A percentile compares a stretch with the other conserved stretches of the same genome.
phyloP scores from a whole-genome alignment of 2,329 filamentous ascomycete genomes.

The Claviceps humidiphila region DNA sequence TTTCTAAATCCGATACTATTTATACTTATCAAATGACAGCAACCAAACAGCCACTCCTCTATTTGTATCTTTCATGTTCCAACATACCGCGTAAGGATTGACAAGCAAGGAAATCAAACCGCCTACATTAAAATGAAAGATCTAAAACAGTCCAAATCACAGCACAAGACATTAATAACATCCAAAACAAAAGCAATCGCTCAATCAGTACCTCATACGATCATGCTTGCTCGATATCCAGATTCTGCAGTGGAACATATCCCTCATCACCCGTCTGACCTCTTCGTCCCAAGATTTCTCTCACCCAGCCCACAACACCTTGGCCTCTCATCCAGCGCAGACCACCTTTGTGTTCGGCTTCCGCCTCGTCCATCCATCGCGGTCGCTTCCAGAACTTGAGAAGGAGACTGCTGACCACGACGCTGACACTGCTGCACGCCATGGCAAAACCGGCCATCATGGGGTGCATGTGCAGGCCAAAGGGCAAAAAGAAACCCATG shows the following conservation, averaged over 20 bases:
- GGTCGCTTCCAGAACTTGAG: slow-evolving; percentile 81
- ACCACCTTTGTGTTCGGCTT: slow-evolving; percentile 43
- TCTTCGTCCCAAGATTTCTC: slow-evolving; percentile 26
- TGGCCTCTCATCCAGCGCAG: slow-evolving; percentile 29
- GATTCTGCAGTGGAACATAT: slow-evolving; percentile 44
- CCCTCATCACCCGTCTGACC: slow-evolving; percentile 35
- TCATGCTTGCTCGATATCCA: slow-evolving; percentile 24
- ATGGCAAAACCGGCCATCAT: slow-evolving; percentile 93
- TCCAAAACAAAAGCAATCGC: not conserved
- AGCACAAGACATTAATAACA: not conserved
- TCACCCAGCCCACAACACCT: slow-evolving; percentile 27
- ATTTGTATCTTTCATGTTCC: too few relatives aligned
- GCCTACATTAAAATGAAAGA: not conserved
- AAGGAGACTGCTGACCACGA: slow-evolving; percentile 71
- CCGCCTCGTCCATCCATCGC: slow-evolving; percentile 67
- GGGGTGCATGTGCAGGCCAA: slow-evolving; percentile 77
- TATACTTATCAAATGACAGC: too few relatives aligned
- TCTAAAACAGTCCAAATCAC: not conserved
- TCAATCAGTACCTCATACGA: not conserved
- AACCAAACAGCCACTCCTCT: too few relatives aligned
- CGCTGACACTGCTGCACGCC: slow-evolving; percentile 80
- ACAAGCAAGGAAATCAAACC: not conserved
- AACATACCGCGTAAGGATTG: not conserved
- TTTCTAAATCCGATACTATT: too few relatives aligned
- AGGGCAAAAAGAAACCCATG: slow-evolving; percentile 89